Evolutionary conservation across 2,329 filamentous ascomycete genomes (phyloP), one percentile per base, ranked within the genome.

Genomic region (Aureobasidium melanogenum): DNA sequence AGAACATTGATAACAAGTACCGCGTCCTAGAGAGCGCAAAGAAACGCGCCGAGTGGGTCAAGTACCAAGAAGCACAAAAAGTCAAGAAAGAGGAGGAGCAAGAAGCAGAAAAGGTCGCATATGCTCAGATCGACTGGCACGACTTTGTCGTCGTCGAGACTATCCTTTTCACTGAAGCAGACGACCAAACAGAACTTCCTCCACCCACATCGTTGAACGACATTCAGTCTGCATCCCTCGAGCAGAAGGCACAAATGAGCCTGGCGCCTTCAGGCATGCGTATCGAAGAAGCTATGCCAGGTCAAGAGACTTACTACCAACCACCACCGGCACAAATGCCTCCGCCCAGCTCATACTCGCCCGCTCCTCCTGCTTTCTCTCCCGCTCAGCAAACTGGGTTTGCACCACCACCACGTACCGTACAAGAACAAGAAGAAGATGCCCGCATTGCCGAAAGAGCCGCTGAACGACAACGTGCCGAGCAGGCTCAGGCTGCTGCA

Each of bases 91-190:
- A 96, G 69, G 91, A 95, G 69, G 86, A 92, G 65, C 88, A 88
- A 43, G 89, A 95, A 70, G 85, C 91, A 69, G 89, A 96, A 73
- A 86, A 87, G 69, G 72, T 86, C 54, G 82, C 82, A 58, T 88
- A 94, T 73, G 88, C 88, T 1, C 88, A 94, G 68, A 94, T 99
- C 65, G 94, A 99, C 74, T 99, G 94, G 94, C 90, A 96, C 70
- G 93, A 97, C 72, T 99, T 99, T 69, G 87, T 93, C 36, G 88
- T 99, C 22, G 91, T 97, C 47, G 94, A 97, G 75, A 97, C 92
- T 0, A 92, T 99, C 59, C 81, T 91, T 17, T 99, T 99, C 74
- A 91, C 85, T 62, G 92, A 96, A 67, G 83, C 84, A 41, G 94
- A 99, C 72, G 92, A 97, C 67, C 84, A 89, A 65, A 85, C 86